A percentile compares a stretch with the other conserved stretches of the same genome.
phyloP scores from a whole-genome alignment of 225 moss, liverwort and hornwort genomes.

The Pleurozium schreberi region DNA sequence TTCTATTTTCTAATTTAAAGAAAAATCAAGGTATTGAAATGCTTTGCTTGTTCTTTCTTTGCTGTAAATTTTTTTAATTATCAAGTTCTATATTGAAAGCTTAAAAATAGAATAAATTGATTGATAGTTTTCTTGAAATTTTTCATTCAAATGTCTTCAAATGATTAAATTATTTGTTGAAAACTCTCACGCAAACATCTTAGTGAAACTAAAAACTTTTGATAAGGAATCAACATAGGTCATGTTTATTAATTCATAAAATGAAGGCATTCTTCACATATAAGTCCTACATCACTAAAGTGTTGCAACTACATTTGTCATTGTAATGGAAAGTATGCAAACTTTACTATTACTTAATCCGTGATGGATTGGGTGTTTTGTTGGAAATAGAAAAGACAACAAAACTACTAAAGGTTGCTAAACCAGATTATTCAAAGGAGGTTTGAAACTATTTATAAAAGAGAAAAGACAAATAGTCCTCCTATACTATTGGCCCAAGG shows the following conservation, averaged over 20 bases:
- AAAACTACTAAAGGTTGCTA: too few species aligned
- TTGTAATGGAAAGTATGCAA: background rate
- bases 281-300: too few species aligned
- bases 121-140: background rate
- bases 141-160: background rate
- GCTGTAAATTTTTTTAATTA: background rate
- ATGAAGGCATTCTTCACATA: too few species aligned
- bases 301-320: too few species aligned
- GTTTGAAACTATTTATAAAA: too few species aligned
- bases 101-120: background rate
- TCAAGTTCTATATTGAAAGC: background rate
- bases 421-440: too few species aligned
- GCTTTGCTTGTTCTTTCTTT: too few species aligned
- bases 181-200: background rate
- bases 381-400: too few species aligned
- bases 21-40: background rate
- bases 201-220: background rate
- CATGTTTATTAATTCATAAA: background rate
- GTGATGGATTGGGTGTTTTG: fast-evolving
- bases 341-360: background rate
- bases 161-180: background rate
- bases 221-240: background rate
- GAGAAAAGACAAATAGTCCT: too few species aligned
- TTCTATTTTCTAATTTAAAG: background rate
- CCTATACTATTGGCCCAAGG: too few species aligned